These are phyloP conservation scores for Cadophora sp. DNA, from an alignment of 2,329 filamentous ascomycete genomes.

Conservation along the genomic window DNA sequence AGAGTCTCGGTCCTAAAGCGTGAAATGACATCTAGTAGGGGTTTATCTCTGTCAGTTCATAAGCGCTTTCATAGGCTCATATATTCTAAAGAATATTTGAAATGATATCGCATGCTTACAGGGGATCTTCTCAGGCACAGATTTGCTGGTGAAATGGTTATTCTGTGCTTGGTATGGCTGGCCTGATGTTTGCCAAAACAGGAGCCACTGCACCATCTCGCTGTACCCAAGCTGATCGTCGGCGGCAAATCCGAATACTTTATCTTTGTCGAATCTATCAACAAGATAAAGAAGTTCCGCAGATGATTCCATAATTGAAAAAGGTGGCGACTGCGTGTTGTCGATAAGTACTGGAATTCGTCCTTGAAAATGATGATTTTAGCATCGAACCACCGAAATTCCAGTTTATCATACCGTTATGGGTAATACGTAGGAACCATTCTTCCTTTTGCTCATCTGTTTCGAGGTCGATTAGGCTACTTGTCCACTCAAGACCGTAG, in stretches of 20 bases:
- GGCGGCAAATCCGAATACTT: constrained; percentile 59
- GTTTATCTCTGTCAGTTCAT: no score
- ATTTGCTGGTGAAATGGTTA: no score
- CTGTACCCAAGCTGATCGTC: constrained; percentile 56
- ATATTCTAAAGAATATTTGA: no score
- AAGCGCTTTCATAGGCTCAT: no score
- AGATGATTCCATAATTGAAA: constrained; percentile 59
- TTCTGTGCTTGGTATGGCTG: no score
- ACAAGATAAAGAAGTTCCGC: constrained; percentile 60
- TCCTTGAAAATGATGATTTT: constrained; percentile 38
- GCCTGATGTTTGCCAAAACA: constrained; percentile 67
- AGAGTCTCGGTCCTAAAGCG: constrained; percentile 59
- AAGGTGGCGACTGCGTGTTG: constrained; percentile 55
- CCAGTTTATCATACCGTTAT: constrained; percentile 48
- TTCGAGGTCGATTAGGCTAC: constrained; percentile 31
- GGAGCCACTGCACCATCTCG: constrained; percentile 58
- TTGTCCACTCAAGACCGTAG: constrained; percentile 57
- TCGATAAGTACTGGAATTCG: constrained; percentile 59
- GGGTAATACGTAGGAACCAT: constrained; percentile 56
- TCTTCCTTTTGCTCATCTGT: constrained; percentile 43
- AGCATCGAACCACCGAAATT: no score
- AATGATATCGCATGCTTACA: no score
- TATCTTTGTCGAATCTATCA: constrained; percentile 54
- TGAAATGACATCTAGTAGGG: no score
- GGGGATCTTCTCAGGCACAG: no score